phyloP scores from a whole-genome alignment of 2,329 filamentous ascomycete species.

The Ophiocordyceps unilateralis region DNA sequence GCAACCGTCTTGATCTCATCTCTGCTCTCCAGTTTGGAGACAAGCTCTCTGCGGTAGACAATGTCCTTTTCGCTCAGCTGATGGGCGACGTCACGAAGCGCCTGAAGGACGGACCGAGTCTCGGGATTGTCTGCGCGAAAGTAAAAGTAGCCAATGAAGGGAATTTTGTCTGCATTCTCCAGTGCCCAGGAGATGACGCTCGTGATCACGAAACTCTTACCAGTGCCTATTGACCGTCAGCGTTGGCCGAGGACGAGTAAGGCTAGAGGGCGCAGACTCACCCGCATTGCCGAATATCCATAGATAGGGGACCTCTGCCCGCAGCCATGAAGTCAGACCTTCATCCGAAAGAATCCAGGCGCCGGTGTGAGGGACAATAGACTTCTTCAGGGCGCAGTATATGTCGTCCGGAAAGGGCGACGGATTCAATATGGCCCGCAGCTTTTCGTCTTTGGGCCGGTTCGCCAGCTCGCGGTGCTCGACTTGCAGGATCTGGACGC shows the following conservation, averaged over 20 bases:
- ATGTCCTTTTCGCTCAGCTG: conserved; percentile 28
- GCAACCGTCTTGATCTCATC: conserved; percentile 26
- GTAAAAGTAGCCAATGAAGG: conserved; percentile 25
- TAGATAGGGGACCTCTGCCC: conserved; percentile 19
- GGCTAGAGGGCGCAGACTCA: neutral
- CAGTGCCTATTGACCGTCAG: conserved; percentile 14
- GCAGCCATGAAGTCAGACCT: conserved; percentile 20
- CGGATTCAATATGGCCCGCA: conserved; percentile 22
- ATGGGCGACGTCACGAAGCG: conserved; percentile 26
- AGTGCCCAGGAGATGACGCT: conserved; percentile 22
- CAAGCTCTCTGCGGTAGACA: conserved; percentile 23
- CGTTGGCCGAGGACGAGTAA: neutral
- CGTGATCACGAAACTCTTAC: conserved; percentile 27
- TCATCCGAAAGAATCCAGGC: conserved; percentile 26
- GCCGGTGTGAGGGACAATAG: conserved; percentile 22
- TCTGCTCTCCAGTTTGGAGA: conserved; percentile 14
- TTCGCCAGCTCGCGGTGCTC: conserved; percentile 17
- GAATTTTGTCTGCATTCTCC: conserved; percentile 11
- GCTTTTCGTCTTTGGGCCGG: conserved; percentile 16
- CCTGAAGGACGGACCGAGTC: conserved; percentile 25
- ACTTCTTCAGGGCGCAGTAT: conserved; percentile 21
- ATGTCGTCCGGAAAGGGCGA: conserved; percentile 25
- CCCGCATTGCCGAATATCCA: conserved; percentile 27
- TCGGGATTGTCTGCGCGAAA: conserved; percentile 29
- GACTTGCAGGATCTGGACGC: conserved; percentile 14